phyloP scores from a whole-genome alignment of 1,284 basidiomycete genomes.

The Phylloporus gajari region DNA sequence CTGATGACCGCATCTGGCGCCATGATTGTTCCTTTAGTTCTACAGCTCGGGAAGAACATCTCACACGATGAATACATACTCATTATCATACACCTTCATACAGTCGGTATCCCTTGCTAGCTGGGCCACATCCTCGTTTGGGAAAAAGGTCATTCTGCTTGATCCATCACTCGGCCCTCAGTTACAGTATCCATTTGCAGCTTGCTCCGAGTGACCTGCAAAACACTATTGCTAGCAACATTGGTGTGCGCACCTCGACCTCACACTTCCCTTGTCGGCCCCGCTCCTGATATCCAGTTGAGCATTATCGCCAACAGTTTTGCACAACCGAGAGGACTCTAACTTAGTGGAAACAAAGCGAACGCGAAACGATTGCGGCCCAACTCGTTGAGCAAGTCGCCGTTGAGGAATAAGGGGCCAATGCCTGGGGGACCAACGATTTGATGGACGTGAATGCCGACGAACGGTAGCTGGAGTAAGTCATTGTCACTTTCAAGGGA shows the following conservation, averaged over 20 bases:
- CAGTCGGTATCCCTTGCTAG: no score
- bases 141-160: slow-evolving; percentile 69
- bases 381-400: slow-evolving; percentile 69
- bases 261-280: slow-evolving; percentile 35
- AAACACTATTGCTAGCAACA: slow-evolving; percentile 61
- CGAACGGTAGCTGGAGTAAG: slow-evolving; percentile 89
- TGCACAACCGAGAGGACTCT: no score
- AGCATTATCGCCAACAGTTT: no score
- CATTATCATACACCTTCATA: no score
- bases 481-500: slow-evolving; percentile 19
- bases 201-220: slow-evolving; percentile 79
- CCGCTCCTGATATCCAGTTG: slow-evolving; percentile 22
- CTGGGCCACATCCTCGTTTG: slow-evolving; percentile 91
- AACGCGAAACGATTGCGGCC: slow-evolving; percentile 54
- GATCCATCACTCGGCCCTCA: background rate
- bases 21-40: slow-evolving; percentile 82
- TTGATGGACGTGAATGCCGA: slow-evolving; percentile 93
- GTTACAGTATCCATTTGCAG: slow-evolving; percentile 46
- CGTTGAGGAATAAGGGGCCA: slow-evolving; percentile 59
- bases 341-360: slow-evolving; percentile 68
- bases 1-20: slow-evolving; percentile 84
- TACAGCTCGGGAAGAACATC: slow-evolving; percentile 81
- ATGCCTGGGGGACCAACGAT: slow-evolving; percentile 78
- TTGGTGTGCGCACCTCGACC: slow-evolving; percentile 53
- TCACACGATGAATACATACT: slow-evolving; percentile 78